Evolutionary conservation across 2,329 filamentous ascomycete species (phyloP).

Genomic region (Penicillium corylophilum): DNA sequence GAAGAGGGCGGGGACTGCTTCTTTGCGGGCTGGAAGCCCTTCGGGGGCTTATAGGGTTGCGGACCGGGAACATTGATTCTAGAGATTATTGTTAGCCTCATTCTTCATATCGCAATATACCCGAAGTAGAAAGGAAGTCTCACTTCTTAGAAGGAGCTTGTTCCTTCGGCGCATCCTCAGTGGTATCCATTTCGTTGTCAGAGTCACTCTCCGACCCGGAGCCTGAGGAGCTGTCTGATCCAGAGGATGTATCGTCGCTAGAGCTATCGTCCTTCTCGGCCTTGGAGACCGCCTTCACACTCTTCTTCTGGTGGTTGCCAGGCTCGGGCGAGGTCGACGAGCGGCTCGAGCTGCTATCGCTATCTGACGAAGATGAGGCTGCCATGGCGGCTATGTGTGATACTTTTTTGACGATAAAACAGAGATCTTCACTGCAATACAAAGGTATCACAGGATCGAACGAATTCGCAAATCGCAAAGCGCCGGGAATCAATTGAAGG

Average conservation of each 20-base stretch:
- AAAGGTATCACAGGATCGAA: not conserved
- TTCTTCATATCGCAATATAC: not conserved
- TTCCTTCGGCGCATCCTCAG: conserved; percentile 16
- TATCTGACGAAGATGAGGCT: conserved; percentile 20
- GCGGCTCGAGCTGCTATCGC: conserved; percentile 30
- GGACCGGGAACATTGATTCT: conserved; percentile 27
- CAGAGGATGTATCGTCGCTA: conserved; percentile 16
- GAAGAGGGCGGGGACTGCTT: conserved; percentile 34
- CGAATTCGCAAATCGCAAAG: conserved; percentile 3
- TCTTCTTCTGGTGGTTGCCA: conserved; percentile 21
- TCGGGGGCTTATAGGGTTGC: conserved; percentile 43
- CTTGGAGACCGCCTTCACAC: conserved; percentile 21
- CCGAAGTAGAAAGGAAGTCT: not conserved
- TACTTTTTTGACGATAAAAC: not conserved
- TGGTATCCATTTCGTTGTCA: conserved; percentile 22
- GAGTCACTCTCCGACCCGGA: conserved; percentile 18
- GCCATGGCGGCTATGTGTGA: conserved; percentile 18
- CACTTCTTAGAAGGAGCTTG: conserved; percentile 17
- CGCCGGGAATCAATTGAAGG: conserved; percentile 10
- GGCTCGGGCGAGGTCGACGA: conserved; percentile 26
- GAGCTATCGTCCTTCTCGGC: conserved; percentile 17
- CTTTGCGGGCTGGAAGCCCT: conserved; percentile 43
- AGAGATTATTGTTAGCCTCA: conserved; percentile 3
- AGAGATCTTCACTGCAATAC: not conserved
- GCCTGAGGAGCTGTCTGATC: conserved; percentile 19